A percentile compares a stretch with the other conserved stretches of the same genome.
phyloP scores from a whole-genome alignment of 257 asterid genomes.

The Capsicum rhomboideum region DNA sequence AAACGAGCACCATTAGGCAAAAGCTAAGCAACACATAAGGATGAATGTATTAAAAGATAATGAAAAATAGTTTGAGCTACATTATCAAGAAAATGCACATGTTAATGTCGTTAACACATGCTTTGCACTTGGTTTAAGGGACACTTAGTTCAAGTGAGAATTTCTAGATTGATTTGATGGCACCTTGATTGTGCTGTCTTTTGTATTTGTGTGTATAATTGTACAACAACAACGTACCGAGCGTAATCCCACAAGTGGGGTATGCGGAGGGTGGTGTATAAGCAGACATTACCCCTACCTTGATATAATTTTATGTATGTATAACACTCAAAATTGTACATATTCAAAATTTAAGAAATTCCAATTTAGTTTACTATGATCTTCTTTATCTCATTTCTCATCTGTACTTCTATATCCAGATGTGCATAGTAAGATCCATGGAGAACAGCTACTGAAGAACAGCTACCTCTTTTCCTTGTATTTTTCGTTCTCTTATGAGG shows the following conservation, averaged over 20 bases:
- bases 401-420: not conserved
- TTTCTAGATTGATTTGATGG: not conserved
- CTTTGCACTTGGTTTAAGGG: constrained; percentile 16
- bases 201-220: not conserved
- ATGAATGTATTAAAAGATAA: not conserved
- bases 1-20: not conserved
- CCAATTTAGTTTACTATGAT: not conserved
- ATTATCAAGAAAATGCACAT: constrained; percentile 10
- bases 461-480: not conserved
- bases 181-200: not conserved
- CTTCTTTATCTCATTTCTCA: not conserved
- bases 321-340: too few species aligned
- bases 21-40: not conserved
- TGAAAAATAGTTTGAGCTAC: not conserved
- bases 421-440: not conserved
- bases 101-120: constrained; percentile 17
- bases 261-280: too few species aligned
- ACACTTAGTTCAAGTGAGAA: not conserved
- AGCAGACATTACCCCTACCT: too few species aligned
- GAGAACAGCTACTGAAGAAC: not conserved
- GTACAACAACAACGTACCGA: too few species aligned
- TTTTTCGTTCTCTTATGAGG: not conserved
- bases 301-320: too few species aligned
- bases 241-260: too few species aligned
- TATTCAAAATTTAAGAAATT: not conserved